A percentile compares a stretch with the other conserved stretches of the same genome.
Conservation (phyloP, 352 stramenopile species). For the Globisporangium mamillatum region DNA sequence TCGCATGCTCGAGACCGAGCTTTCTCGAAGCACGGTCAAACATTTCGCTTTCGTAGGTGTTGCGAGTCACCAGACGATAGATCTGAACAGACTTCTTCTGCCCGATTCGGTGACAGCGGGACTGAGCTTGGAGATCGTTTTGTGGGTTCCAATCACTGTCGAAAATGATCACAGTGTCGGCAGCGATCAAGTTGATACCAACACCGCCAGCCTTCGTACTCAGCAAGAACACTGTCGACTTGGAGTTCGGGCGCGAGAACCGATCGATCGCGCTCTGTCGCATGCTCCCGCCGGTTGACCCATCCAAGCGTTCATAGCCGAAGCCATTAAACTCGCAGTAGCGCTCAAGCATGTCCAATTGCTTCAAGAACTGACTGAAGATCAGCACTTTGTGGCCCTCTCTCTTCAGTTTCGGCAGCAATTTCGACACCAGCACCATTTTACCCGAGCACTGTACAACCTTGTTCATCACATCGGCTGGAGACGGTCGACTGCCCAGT, state of each 20-base stretch:
- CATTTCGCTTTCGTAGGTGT: constrained; percentile 99
- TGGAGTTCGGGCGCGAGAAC: constrained; percentile 93
- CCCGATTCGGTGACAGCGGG: constrained; percentile 97
- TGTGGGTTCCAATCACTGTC: constrained; percentile 99
- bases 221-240: constrained; percentile 98
- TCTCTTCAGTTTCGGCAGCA: constrained; percentile 88
- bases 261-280: constrained; percentile 95
- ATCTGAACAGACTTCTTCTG: constrained; percentile 98
- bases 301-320: constrained; percentile 89
- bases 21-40: constrained; percentile 98
- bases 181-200: constrained; percentile 97
- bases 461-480: constrained; percentile 72
- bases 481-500: constrained; percentile 49
- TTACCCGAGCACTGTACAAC: constrained; percentile 84
- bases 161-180: constrained; percentile 99
- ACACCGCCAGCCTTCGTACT: constrained; percentile 98
- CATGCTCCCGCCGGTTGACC: constrained; percentile 83
- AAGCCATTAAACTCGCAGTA: constrained; percentile 91
- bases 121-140: constrained; percentile 86
- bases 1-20: constrained; percentile 97
- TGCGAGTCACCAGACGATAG: constrained; percentile 96
- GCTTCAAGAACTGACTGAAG: constrained; percentile 94
- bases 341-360: constrained; percentile 93
- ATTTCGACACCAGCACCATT: constrained; percentile 89
- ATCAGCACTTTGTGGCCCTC: constrained; percentile 95